A percentile compares a stretch with the other conserved stretches of the same genome.
These are phyloP conservation scores for Debaryomyces sp. DNA, from an alignment of 1,139 yeast genomes.

Conservation along the genomic window DNA sequence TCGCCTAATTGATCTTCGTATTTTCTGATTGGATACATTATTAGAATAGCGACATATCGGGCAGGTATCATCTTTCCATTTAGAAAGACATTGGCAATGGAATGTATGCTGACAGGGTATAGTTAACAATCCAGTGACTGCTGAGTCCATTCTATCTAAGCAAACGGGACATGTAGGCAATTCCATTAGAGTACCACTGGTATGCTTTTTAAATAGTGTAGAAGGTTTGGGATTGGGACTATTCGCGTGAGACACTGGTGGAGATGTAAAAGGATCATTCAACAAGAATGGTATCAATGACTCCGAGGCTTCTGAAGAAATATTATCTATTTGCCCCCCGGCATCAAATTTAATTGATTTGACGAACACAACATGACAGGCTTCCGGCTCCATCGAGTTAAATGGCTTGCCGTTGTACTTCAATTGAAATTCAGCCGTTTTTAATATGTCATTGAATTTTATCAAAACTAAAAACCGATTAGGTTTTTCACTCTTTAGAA, in stretches of 20 bases:
- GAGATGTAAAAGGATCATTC: slow-evolving; percentile 69
- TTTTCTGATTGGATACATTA: slow-evolving; percentile 38
- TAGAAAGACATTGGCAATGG: slow-evolving; percentile 85
- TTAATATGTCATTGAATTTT: slow-evolving; percentile 61
- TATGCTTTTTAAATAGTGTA: slow-evolving; percentile 11
- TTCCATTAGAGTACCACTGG: slow-evolving; percentile 46
- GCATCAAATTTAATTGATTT: slow-evolving; percentile 53
- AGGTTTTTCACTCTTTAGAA: slow-evolving; percentile 66
- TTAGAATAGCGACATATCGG: slow-evolving; percentile 88
- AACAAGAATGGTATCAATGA: slow-evolving; percentile 63
- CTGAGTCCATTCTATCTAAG: slow-evolving; percentile 84
- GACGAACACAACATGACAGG: slow-evolving; percentile 76
- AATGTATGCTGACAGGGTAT: slow-evolving; percentile 94
- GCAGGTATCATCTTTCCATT: slow-evolving; percentile 91
- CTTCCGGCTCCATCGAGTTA: slow-evolving; percentile 87
- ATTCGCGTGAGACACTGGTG: slow-evolving; percentile 7
- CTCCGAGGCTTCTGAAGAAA: slow-evolving; percentile 22
- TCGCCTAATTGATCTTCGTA: slow-evolving; percentile 37
- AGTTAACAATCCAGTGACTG: slow-evolving; percentile 78
- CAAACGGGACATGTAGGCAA: slow-evolving; percentile 95
- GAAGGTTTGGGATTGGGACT: slow-evolving; percentile 5
- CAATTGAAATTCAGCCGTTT: slow-evolving; percentile 65
- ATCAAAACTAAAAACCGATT: slow-evolving; percentile 77
- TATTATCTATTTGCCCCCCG: slow-evolving; percentile 10
- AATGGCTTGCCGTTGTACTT: slow-evolving; percentile 74